These are phyloP conservation scores for Cyclotella atomus DNA, from an alignment of 108 stramenopile species.

Conservation along the genomic window DNA sequence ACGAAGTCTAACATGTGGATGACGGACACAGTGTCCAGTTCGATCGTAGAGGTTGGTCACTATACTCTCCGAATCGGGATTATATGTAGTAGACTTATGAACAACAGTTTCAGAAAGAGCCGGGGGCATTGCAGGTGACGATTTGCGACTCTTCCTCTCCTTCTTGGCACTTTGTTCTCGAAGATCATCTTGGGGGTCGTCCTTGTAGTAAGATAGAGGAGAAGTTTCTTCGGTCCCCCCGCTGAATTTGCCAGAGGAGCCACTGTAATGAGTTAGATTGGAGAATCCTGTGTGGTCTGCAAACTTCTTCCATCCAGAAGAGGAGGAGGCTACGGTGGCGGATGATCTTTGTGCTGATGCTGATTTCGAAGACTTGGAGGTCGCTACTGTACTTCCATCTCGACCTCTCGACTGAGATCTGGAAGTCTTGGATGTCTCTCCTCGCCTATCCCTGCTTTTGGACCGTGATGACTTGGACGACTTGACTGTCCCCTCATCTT, in stretches of 20 bases:
- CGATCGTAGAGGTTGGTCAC: conserved; percentile 35
- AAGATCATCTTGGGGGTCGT: neutral
- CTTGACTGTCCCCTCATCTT: conserved; percentile 3
- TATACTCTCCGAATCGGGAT: conserved; percentile 12
- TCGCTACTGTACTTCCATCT: too few species aligned
- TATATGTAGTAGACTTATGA: neutral
- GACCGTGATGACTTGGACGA: conserved; percentile 7
- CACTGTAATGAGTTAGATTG: conserved; percentile 15
- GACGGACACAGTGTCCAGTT: conserved; percentile 35
- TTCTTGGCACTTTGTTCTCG: neutral
- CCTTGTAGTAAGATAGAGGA: conserved; percentile 18
- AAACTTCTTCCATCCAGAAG: conserved; percentile 1
- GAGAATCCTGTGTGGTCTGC: neutral
- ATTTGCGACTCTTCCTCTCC: neutral
- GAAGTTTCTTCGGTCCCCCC: conserved; percentile 15
- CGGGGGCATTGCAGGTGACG: neutral
- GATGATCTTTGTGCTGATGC: neutral
- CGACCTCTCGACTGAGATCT: neutral
- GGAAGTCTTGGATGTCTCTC: neutral
- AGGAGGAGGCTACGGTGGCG: conserved; percentile 1
- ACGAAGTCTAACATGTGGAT: conserved; percentile 39
- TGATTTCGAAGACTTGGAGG: conserved; percentile 1
- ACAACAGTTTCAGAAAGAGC: neutral
- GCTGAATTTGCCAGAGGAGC: conserved; percentile 13
- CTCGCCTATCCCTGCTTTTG: neutral